Base-by-base conservation (phyloP, 164 flowering plant genomes). In the Macadamia integrifolia region DNA sequence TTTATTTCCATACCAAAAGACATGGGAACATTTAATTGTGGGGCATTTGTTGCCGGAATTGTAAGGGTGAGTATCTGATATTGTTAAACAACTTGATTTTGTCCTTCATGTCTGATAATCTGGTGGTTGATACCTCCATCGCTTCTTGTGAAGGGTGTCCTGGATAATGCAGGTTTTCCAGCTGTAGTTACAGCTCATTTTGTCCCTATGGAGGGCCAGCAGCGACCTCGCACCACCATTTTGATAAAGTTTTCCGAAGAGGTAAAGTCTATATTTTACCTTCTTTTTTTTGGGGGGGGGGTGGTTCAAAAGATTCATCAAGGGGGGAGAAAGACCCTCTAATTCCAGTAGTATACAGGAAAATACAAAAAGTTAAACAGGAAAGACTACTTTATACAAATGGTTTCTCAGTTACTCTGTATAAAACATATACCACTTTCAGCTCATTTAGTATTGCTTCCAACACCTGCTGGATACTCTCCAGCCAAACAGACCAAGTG, bases 1-100 rank as follows among this genome's bases (percentile, higher is more conserved):
- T 95, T 95, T 77, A 95, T 95, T 76, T 95, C 99, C 11, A 83
- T 90, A 71, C 99, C 99, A 13, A 95, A 95, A 78, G 99, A 95
- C 74, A 95, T 95, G 99, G 99, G 99, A n/a, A 85, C 99, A 44
- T 95, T 95, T 69, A 95, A 95, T 61, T 95, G 98, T 69, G 99
- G 99, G n/a, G 99, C 99, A 56, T 95, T 95, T 89, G 99, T 90
- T 75, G 99, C 99, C 80, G 99, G 99, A 69, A 86, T 95, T 71
- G 99, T 95, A 60, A 85, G 87, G 88, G 99, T 94, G 74, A 69
- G 88, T 68, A 53, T 66, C 31, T 52, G 59, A 53, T 52, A 10
- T 53, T 7, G 23, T 48, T 55, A 17, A 65, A 12, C 42, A 40
- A 56, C 50, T 28, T 40, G 40, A 1, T 17, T 17, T 66, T 57